phyloP scores from a whole-genome alignment of 106 monocot genomes.

The Xerophyta viscosa region DNA sequence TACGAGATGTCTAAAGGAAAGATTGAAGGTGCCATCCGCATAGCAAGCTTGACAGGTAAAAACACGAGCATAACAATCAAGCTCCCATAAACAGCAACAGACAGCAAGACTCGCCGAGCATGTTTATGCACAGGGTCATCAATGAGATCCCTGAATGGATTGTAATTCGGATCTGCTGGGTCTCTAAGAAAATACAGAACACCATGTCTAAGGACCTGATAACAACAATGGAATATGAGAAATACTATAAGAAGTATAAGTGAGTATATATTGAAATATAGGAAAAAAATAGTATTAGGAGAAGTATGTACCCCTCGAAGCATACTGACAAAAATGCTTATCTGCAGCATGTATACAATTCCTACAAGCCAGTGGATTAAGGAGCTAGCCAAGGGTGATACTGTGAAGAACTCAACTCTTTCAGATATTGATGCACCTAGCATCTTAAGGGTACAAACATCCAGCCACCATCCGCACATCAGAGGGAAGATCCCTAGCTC shows the following conservation, averaged over 20 bases:
- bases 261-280: too few relatives aligned
- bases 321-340: constrained; percentile 96
- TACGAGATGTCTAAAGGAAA: constrained; percentile 90
- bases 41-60: constrained; percentile 95
- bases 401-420: constrained; percentile 85
- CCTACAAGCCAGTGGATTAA: constrained; percentile 96
- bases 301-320: constrained; percentile 92
- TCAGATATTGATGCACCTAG: constrained; percentile 71
- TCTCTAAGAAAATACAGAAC: constrained; percentile 97
- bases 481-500: constrained; percentile 95
- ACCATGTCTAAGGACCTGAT: constrained; percentile 82
- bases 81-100: constrained; percentile 98
- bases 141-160: constrained; percentile 94
- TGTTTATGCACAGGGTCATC: constrained; percentile 99
- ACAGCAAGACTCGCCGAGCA: constrained; percentile 85
- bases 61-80: constrained; percentile 98
- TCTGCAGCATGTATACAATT: constrained; percentile 98
- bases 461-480: constrained; percentile 99
- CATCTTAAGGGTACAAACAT: constrained; percentile 93
- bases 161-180: constrained; percentile 98
- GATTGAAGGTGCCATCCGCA: constrained; percentile 82
- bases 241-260: too few relatives aligned
- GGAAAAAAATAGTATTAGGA: too few relatives aligned
- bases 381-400: constrained; percentile 78
- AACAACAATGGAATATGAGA: constrained; percentile 3